Evolutionary conservation across 2,329 filamentous ascomycete species (phyloP), one percentile per base, ranked within the genome.

Genomic region (Paecilomyces formosus): DNA sequence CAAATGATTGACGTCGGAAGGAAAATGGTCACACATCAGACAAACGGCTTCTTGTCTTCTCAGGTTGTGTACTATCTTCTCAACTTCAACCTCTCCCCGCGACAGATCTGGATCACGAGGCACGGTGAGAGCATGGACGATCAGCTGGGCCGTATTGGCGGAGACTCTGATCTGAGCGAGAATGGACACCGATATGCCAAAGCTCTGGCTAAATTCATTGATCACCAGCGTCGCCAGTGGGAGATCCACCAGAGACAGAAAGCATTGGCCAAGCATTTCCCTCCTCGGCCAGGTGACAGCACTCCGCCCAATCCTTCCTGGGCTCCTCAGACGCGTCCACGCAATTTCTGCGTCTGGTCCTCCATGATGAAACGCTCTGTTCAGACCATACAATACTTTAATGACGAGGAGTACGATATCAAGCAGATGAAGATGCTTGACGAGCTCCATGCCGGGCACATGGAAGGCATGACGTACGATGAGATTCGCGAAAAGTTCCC

Each of bases 351-450:
- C 73, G 90, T 99, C 15, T 99, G 94, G 94, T 97, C 93, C 0
- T 96, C 90, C 2, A 97, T 97, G 93, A 84, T 99, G 62, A 88
- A 89, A 71, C 89, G 94, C 63, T 92, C 90, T 60, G 87, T 94
- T 55, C 86, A 96, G 70, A 95, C 92, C 0, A 92, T 89, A 0
- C 86, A 94, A 63, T 88, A 89, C 72, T 99, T 97, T 72, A 89
- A 96, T 65, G 94, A 97, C 63, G 93, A 97, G 22, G 90, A 96
- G 57, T 96, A 93, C 72, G 94, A 97, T 64, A 87, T 95, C 66
- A 99, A 99, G 78, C 90, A 96, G 65, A 96, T 93, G 91, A 89
- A 92, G 68, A 96, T 96, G 90, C 83, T 99, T 55, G 96, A 99
- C 70, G 94, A 99, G 75, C 85, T 99, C 54, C 95, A 97, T 67